Evolutionary conservation across 169 alveolate species (phyloP), one percentile per base, ranked within the genome.

Genomic region (Eimeria necatrix): DNA sequence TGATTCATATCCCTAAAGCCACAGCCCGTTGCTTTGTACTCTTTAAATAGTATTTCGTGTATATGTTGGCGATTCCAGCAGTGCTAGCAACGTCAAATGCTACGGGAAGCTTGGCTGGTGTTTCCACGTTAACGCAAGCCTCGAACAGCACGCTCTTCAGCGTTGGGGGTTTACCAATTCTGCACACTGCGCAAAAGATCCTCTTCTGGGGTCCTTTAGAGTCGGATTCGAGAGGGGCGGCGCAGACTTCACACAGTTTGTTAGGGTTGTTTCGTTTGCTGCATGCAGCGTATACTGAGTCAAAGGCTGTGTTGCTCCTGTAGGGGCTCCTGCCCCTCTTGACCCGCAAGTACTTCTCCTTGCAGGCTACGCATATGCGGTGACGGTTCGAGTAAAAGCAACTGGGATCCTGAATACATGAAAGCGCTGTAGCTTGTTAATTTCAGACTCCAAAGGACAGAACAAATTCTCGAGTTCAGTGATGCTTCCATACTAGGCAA

Each of bases 161-260:
- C 41, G 41, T 32, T 32, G 20, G 68, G 68, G 20, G 68, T 18
- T 56, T n/a, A 51, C 90, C 90, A 49, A 41, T 53, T 81, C 52
- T 49, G 90, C 90, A 81, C 24, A 22, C 22, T 64, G 12, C 68
- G 71, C 90, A 81, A 49, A 46, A 8, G 51, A 81, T 70, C 16
- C 90, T 24, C 71, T 6, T 16, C 8, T 52, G 48, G 90, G 73
- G 48, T 22, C 48, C 22, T 16, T 81, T 81, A 2, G 48, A 64
- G 7, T 81, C 90, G 85, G 60, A 26, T 4, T 53, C 70, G 32
- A 81, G 90, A 20, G 90, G 71, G 51, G 48, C 52, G 20, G 26
- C 71, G n/a, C 90, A 81, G 10, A 81, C 90, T n/a, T 81, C 90
- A 22, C 90, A 81, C 7, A 81, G 90, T 6, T 51, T 81, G 70